A percentile compares a stretch with the other conserved stretches of the same genome.
Conservation (phyloP, 345 rosid genomes). For the Euphorbia lathyris region DNA sequence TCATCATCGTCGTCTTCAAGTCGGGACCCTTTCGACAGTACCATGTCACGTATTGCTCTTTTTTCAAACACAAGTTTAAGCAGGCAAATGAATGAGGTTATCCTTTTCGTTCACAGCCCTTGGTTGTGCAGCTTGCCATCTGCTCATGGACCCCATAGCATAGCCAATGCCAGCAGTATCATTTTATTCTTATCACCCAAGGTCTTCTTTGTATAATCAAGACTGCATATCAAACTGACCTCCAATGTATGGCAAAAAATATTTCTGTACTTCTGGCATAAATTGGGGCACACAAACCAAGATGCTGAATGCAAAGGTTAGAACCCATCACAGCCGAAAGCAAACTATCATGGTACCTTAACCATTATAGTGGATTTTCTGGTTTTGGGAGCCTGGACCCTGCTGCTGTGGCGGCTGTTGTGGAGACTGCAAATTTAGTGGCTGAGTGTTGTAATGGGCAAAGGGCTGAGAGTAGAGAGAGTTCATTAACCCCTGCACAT, state of each 20-base stretch:
- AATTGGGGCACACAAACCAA: conserved; percentile 56
- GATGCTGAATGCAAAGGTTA: conserved; percentile 65
- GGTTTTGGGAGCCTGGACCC: conserved; percentile 79
- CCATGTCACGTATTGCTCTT: conserved; percentile 48
- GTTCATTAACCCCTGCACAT: conserved; percentile 75
- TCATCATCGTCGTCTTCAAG: neutral
- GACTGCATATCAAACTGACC: conserved; percentile 34
- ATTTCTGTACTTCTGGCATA: conserved; percentile 21
- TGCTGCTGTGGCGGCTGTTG: conserved; percentile 78
- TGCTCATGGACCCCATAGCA: conserved; percentile 24
- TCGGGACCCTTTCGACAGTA: conserved; percentile 41
- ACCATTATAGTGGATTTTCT: conserved; percentile 79
- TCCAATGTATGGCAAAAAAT: conserved; percentile 26
- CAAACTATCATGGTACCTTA: conserved; percentile 31
- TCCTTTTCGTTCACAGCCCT: conserved; percentile 50
- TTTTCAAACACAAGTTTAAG: conserved; percentile 30
- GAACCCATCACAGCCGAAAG: conserved; percentile 53
- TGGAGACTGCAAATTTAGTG: conserved; percentile 59
- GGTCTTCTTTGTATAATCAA: conserved; percentile 19
- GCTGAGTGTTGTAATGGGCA: conserved; percentile 76
- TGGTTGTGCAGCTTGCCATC: conserved; percentile 40
- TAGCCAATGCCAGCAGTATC: conserved; percentile 24
- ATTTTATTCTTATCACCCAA: conserved; percentile 28
- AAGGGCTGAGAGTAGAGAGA: conserved; percentile 96
- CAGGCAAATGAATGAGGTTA: conserved; percentile 51